Conservation (phyloP, 169 alveolate species). For the Cryptosporidium parvum region DNA sequence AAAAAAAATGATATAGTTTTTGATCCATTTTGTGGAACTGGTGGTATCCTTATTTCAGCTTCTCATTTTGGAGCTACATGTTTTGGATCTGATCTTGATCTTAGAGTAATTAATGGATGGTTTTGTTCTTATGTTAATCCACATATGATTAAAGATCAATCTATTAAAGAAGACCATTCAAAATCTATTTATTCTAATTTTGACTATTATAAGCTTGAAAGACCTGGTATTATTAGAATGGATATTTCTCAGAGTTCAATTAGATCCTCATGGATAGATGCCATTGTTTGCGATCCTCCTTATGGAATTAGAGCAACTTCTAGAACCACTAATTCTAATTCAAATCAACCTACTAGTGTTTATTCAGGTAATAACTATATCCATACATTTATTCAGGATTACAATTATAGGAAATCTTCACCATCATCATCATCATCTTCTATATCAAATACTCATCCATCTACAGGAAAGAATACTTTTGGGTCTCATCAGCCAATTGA, state of each 20-base stretch:
- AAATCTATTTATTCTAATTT: constrained; percentile 89
- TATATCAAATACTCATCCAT: not conserved
- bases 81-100: constrained; percentile 96
- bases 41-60: constrained; percentile 92
- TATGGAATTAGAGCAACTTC: constrained; percentile 94
- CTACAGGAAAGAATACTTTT: not conserved
- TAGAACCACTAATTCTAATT: constrained; percentile 76
- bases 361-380: not conserved
- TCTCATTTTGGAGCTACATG: constrained; percentile 90
- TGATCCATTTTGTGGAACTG: constrained; percentile 99
- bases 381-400: constrained; percentile 7
- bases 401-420: constrained; percentile 2
- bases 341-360: not conserved
- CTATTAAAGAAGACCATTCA: constrained; percentile 67
- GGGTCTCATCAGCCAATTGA: constrained; percentile 42
- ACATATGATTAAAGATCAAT: constrained; percentile 78
- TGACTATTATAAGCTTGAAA: constrained; percentile 85
- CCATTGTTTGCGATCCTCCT: constrained; percentile 97
- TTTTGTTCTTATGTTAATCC: constrained; percentile 85
- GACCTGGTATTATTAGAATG: constrained; percentile 87
- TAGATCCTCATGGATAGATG: constrained; percentile 89
- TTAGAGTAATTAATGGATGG: constrained; percentile 91
- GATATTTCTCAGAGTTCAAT: constrained; percentile 55
- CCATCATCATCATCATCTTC: not conserved
- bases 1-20: constrained; percentile 85